Conservation (phyloP, 495 filamentous ascomycete species). For the Penicillium subrubescens region DNA sequence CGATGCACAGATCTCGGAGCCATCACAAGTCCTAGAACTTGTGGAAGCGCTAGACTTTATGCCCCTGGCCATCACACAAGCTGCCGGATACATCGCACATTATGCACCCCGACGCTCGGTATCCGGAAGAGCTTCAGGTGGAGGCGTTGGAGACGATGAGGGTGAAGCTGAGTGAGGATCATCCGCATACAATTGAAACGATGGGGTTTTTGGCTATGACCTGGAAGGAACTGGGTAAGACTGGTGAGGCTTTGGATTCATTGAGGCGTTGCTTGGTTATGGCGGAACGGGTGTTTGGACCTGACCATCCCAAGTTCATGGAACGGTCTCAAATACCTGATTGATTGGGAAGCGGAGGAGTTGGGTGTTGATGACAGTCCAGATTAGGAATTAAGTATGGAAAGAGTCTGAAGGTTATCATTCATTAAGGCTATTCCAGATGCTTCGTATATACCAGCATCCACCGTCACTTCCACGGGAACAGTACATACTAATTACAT, state of each 20-base stretch:
- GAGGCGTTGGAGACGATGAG: neutral
- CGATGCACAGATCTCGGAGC: too few species aligned
- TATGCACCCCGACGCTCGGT: constrained; percentile 31
- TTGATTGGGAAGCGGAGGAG: constrained; percentile 9
- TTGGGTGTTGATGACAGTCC: neutral
- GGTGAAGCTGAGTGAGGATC: neutral
- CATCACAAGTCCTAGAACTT: too few species aligned
- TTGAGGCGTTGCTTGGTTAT: constrained; percentile 3
- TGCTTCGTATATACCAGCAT: neutral
- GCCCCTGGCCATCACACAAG: too few species aligned
- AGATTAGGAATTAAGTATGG: neutral
- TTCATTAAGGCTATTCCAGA: neutral
- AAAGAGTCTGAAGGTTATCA: neutral
- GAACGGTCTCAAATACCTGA: neutral
- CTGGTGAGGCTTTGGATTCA: constrained; percentile 5
- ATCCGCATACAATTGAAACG: neutral
- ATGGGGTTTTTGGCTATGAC: neutral
- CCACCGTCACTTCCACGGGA: neutral
- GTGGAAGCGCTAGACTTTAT: too few species aligned
- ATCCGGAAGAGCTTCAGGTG: neutral
- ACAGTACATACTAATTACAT: neutral
- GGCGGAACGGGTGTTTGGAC: constrained; percentile 5
- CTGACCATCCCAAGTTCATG: neutral
- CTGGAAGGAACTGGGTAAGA: constrained; percentile 1
- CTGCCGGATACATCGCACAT: constrained; percentile 12